These are phyloP conservation scores for Pythium phragmitis DNA, from an alignment of 352 stramenopile species.

Conservation along the genomic window DNA sequence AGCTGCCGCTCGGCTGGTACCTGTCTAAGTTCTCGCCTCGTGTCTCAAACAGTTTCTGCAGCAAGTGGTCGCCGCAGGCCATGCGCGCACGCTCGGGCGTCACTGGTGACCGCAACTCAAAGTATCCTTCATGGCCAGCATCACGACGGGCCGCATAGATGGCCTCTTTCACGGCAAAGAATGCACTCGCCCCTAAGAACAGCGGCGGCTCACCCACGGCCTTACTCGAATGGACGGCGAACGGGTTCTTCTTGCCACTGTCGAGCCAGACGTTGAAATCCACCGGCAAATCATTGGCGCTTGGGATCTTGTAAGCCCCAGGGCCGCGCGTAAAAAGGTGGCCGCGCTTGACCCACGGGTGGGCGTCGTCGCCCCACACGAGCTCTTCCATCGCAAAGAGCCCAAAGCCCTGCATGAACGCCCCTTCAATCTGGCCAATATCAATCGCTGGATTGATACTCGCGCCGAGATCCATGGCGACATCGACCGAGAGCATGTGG, in stretches of 20 bases:
- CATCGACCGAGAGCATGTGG: constrained; percentile 75
- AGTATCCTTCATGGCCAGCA: constrained; percentile 56
- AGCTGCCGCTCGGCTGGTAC: constrained; percentile 68
- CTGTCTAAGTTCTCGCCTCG: constrained; percentile 55
- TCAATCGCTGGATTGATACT: constrained; percentile 97
- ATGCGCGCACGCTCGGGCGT: constrained; percentile 85
- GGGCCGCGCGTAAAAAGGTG: constrained; percentile 94
- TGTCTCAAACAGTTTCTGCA: constrained; percentile 67
- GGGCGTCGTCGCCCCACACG: constrained; percentile 92
- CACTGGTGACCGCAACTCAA: constrained; percentile 74
- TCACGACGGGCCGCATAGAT: constrained; percentile 84
- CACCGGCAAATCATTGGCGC: constrained; percentile 94
- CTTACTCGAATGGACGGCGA: constrained; percentile 95
- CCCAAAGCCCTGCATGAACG: constrained; percentile 96
- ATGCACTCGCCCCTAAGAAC: constrained; percentile 92
- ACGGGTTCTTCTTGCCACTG: constrained; percentile 91
- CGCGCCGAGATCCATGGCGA: constrained; percentile 92
- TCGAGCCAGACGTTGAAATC: constrained; percentile 95
- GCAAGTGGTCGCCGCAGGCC: constrained; percentile 67
- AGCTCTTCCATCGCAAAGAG: constrained; percentile 94
- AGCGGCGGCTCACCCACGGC: constrained; percentile 96
- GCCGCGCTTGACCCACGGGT: constrained; percentile 92
- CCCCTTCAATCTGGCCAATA: constrained; percentile 97
- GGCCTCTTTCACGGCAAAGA: constrained; percentile 96
- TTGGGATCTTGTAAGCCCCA: constrained; percentile 97